Evolutionary conservation across 768 basidiomycete species (phyloP).

Genomic region (Rhodocollybia butyracea): DNA sequence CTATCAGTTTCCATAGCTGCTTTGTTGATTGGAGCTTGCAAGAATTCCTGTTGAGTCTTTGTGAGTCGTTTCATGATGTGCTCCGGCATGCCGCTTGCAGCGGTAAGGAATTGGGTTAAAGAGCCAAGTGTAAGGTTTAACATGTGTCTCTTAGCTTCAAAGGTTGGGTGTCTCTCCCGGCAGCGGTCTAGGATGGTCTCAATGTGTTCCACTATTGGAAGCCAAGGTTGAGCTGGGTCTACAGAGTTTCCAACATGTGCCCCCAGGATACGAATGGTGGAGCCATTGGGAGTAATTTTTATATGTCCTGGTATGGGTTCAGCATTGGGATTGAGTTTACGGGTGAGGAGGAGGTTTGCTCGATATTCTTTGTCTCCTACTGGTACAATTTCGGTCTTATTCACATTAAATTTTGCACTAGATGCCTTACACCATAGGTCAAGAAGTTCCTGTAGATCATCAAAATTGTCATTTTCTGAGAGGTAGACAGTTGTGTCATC

Average conservation of each 20-base stretch:
- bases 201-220: background rate
- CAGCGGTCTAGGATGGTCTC: background rate
- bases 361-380: slow-evolving; percentile 15
- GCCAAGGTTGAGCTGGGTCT: background rate
- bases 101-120: slow-evolving; percentile 8
- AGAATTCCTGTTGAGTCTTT: slow-evolving; percentile 9
- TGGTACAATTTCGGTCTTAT: slow-evolving; percentile 20
- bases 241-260: slow-evolving; percentile 5
- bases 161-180: slow-evolving; percentile 1
- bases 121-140: slow-evolving; percentile 6
- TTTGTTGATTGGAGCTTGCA: background rate
- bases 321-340: background rate
- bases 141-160: background rate
- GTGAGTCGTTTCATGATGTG: background rate
- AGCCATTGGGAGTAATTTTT: background rate
- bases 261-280: slow-evolving; percentile 1
- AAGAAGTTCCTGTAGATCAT: background rate
- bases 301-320: background rate
- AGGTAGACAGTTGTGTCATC: slow-evolving; percentile 17
- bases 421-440: slow-evolving; percentile 13
- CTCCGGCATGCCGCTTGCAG: slow-evolving; percentile 17
- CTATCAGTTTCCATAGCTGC: background rate
- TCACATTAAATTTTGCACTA: slow-evolving; percentile 15
- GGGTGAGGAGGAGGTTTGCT: background rate
- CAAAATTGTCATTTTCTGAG: slow-evolving; percentile 3